phyloP scores from a whole-genome alignment of 2,329 filamentous ascomycete genomes.

The Epichloe hybrida region DNA sequence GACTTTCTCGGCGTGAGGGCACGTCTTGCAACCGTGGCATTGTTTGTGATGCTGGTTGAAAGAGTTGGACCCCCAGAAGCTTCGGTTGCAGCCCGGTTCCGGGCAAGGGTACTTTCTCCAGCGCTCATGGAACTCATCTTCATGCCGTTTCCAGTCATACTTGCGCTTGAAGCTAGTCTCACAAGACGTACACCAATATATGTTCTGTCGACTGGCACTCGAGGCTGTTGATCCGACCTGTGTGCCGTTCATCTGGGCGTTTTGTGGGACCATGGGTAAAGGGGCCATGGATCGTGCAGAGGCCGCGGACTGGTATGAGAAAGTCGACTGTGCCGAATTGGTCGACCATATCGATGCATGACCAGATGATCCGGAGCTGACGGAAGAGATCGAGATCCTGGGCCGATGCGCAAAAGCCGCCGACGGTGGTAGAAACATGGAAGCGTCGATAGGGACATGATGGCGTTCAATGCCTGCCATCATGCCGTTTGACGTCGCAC shows the following conservation, averaged over 20 bases:
- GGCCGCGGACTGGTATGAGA: slow-evolving; percentile 25
- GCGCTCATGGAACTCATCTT: slow-evolving; percentile 56
- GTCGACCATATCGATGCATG: slow-evolving; percentile 33
- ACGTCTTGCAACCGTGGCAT: slow-evolving; percentile 50
- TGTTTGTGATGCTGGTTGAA: slow-evolving; percentile 57
- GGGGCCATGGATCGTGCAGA: slow-evolving; percentile 23
- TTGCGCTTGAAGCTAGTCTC: slow-evolving; percentile 55
- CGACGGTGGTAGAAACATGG: slow-evolving; percentile 22
- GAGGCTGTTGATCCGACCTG: slow-evolving; percentile 16
- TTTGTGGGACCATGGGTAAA: slow-evolving; percentile 22
- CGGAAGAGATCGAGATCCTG: slow-evolving; percentile 34
- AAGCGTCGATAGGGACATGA: slow-evolving; percentile 8
- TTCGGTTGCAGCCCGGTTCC: slow-evolving; percentile 48
- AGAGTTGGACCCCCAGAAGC: slow-evolving; percentile 56
- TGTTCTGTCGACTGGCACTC: slow-evolving; percentile 26
- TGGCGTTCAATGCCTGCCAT: slow-evolving; percentile 4
- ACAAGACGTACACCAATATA: slow-evolving; percentile 44
- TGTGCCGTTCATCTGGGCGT: slow-evolving; percentile 18
- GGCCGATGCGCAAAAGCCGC: slow-evolving; percentile 28
- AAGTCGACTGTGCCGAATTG: slow-evolving; percentile 25
- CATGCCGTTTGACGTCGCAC: slow-evolving; percentile 2
- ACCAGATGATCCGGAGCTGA: slow-evolving; percentile 36
- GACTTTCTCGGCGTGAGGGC: slow-evolving; percentile 50
- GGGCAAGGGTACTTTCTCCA: slow-evolving; percentile 55
- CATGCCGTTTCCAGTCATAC: slow-evolving; percentile 57